Evolutionary conservation across 23 red algal species (phyloP).

Genomic region (Gracilaria caudata): DNA sequence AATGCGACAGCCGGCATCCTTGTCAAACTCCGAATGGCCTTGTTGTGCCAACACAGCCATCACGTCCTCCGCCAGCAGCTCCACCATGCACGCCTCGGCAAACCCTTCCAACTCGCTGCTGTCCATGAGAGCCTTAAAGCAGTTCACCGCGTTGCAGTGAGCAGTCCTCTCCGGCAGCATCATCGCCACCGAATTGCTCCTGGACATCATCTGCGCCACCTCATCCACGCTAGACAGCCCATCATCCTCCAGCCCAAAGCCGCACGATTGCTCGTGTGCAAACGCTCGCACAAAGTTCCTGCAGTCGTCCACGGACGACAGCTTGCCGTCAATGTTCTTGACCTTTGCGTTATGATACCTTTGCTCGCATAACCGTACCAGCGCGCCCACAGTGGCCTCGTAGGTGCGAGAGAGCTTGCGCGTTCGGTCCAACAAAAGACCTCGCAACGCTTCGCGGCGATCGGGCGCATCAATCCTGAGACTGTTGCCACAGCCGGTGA

Average conservation of each 20-base stretch:
- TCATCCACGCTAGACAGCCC: not conserved
- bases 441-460: conserved; percentile 54
- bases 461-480: conserved; percentile 45
- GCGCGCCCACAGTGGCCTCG: conserved; percentile 30
- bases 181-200: not conserved
- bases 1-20: conserved; percentile 10
- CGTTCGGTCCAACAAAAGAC: conserved; percentile 56
- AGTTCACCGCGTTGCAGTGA: conserved; percentile 44
- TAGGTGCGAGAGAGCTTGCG: conserved; percentile 41
- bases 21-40: conserved; percentile 10
- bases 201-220: conserved; percentile 24
- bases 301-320: conserved; percentile 37
- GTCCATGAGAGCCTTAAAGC: conserved; percentile 60
- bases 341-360: conserved; percentile 12
- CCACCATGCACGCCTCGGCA: conserved; percentile 66
- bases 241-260: conserved; percentile 16
- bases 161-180: conserved; percentile 61
- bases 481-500: conserved; percentile 40
- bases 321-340: not conserved
- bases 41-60: conserved; percentile 22
- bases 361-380: conserved; percentile 42
- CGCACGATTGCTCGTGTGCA: conserved; percentile 51
- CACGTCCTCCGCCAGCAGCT: conserved; percentile 58
- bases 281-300: conserved; percentile 58
- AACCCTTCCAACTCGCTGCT: conserved; percentile 63